Conservation (phyloP, 257 asterid genomes). For the Solanum bukasovii region DNA sequence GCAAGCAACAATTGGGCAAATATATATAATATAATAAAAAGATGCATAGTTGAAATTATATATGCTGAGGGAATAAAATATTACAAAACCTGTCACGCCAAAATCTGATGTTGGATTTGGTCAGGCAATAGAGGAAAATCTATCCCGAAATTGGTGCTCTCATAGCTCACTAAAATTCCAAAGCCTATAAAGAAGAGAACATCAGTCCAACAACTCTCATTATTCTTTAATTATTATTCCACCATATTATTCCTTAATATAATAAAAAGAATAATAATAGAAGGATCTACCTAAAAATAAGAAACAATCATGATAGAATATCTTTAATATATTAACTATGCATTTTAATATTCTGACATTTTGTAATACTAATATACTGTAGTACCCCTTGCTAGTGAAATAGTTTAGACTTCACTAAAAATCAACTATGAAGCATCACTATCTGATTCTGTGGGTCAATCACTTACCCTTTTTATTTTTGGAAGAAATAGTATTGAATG, state of each 20-base stretch:
- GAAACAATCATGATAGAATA: conserved; percentile 24
- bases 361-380: background rate
- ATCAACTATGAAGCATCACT: background rate
- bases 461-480: background rate
- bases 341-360: background rate
- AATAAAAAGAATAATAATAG: no score
- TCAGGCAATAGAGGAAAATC: conserved; percentile 10
- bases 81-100: conserved; percentile 20
- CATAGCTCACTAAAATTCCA: background rate
- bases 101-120: conserved; percentile 30
- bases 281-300: conserved; percentile 26
- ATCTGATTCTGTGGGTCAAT: background rate
- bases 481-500: background rate
- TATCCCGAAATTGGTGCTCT: conserved; percentile 23
- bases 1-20: background rate
- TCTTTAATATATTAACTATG: background rate
- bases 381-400: background rate
- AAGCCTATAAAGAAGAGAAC: background rate
- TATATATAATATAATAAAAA: background rate
- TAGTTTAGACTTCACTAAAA: background rate
- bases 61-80: background rate
- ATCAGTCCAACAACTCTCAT: background rate
- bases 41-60: background rate
- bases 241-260: background rate
- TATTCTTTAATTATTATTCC: conserved; percentile 21